Evolutionary conservation across 257 asterid genomes (phyloP), one percentile per base, ranked within the genome.

Genomic region (Prunella vulgaris): DNA sequence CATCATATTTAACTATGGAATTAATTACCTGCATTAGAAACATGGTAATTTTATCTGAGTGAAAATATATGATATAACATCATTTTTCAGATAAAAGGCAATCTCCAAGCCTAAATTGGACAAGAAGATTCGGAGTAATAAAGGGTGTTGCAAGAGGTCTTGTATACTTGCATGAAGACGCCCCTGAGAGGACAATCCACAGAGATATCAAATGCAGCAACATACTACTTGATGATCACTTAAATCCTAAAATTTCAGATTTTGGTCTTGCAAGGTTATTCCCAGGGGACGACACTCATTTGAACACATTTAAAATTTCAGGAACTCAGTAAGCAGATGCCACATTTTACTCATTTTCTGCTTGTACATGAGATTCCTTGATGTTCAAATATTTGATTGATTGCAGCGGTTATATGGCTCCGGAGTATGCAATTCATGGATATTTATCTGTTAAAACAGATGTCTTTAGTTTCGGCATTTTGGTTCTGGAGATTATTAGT

Each of bases 331-430:
- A 80, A 87, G 91, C 62, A 52, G 8, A 65, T 37, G 38, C 17
- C 65, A 44, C 17, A 62, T 22, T 2, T 64, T 70, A 58, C 74
- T 62, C 56, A 24, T 64, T 44, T 32, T 24, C 17, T 75, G 70
- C 40, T 15, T 51, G 13, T 49, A 53, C 67, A 40, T 30, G 25
- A 57, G 57, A 18, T 28, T 58, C 22, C 40, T 40, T 44, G 14
- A 5, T 38, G 63, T 42, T 15, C 68, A 59, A 38, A 21, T 65
- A 49, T 69, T 61, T 33, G 42, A 2, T 60, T 74, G 61, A 60
- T 25, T 74, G 80, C 87, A 91, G 97, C 75, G 96, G 97, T 33
- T 91, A 88, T 74, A 88, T 91, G 96, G 95, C 97, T 66, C 97
- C 97, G 0, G 97, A 90, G 77, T 90, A 90, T 77, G 96, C 96